Percentiles rank a stretch among this genome's conserved stretches.
Evolutionary conservation across 108 stramenopile genomes (phyloP).

Genomic region (Conticribra guillardii): DNA sequence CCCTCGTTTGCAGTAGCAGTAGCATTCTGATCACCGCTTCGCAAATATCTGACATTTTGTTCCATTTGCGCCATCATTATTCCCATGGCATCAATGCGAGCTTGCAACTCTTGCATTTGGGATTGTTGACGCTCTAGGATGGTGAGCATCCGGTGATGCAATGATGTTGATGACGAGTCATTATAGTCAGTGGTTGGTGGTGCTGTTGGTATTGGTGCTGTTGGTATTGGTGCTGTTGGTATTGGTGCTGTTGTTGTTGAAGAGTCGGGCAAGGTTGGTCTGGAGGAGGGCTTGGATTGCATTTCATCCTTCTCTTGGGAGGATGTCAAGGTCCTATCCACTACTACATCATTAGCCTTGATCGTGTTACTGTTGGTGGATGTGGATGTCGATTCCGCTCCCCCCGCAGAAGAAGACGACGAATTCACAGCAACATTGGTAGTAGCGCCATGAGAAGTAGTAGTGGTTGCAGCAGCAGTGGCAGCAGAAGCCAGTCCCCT

Average conservation of each 20-base stretch:
- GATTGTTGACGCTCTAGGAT: not conserved
- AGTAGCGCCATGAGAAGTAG: not conserved
- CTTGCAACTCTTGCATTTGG: slow-evolving; percentile 33
- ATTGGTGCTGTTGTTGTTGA: too few species aligned
- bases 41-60: slow-evolving; percentile 25
- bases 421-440: too few species aligned
- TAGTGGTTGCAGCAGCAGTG: not conserved
- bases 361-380: too few species aligned
- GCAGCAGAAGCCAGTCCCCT: not conserved
- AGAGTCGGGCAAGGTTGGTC: too few species aligned
- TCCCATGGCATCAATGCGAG: slow-evolving; percentile 28
- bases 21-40: not conserved
- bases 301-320: too few species aligned
- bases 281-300: too few species aligned
- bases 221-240: too few species aligned
- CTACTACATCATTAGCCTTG: too few species aligned
- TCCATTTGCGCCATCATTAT: slow-evolving; percentile 31
- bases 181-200: not conserved
- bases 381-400: too few species aligned
- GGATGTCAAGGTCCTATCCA: too few species aligned
- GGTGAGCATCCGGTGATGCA: not conserved
- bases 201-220: not conserved
- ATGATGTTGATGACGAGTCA: not conserved
- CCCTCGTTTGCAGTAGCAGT: not conserved
- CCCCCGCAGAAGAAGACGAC: too few species aligned